Conservation (phyloP, 2,329 filamentous ascomycete genomes). For the Aspergillus sp. region DNA sequence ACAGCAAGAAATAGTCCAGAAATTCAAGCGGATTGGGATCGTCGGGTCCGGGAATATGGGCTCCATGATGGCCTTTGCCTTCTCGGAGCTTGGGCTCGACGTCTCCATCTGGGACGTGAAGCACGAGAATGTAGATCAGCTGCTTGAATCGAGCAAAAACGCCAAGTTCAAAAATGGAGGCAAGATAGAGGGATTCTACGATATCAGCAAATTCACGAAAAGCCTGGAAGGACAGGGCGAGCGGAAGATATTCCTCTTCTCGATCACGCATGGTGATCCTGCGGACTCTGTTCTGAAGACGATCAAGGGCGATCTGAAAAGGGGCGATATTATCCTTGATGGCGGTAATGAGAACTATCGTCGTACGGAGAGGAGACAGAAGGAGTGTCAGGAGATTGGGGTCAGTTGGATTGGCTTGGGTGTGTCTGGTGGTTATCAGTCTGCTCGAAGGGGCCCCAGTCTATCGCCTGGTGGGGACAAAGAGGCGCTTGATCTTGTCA, state of each 20-base stretch:
- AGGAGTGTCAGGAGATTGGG: slow-evolving; percentile 55
- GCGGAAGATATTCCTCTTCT: slow-evolving; percentile 41
- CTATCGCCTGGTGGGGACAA: slow-evolving; percentile 65
- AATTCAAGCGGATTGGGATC: slow-evolving; percentile 40
- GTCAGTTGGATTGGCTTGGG: slow-evolving; percentile 68
- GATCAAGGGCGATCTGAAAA: slow-evolving; percentile 53
- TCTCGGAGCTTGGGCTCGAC: slow-evolving; percentile 39
- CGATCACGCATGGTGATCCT: slow-evolving; percentile 41
- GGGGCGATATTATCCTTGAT: slow-evolving; percentile 67
- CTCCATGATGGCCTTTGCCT: slow-evolving; percentile 45
- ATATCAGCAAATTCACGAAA: slow-evolving; percentile 36
- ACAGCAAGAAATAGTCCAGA: slow-evolving; percentile 11
- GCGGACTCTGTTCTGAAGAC: slow-evolving; percentile 37
- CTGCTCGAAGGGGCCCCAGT: slow-evolving; percentile 64
- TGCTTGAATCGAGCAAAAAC: slow-evolving; percentile 25
- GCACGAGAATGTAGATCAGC: slow-evolving; percentile 33
- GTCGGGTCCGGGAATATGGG: slow-evolving; percentile 45
- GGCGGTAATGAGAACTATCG: slow-evolving; percentile 68
- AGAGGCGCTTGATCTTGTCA: slow-evolving; percentile 56
- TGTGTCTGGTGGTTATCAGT: slow-evolving; percentile 69
- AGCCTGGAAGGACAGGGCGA: slow-evolving; percentile 33
- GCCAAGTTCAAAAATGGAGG: slow-evolving; percentile 25
- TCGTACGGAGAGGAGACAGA: slow-evolving; percentile 64
- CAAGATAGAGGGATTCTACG: slow-evolving; percentile 34
- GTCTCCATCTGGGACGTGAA: slow-evolving; percentile 42